Conservation (phyloP, 2,329 filamentous ascomycete species). For the Phialocephala subalpina region DNA sequence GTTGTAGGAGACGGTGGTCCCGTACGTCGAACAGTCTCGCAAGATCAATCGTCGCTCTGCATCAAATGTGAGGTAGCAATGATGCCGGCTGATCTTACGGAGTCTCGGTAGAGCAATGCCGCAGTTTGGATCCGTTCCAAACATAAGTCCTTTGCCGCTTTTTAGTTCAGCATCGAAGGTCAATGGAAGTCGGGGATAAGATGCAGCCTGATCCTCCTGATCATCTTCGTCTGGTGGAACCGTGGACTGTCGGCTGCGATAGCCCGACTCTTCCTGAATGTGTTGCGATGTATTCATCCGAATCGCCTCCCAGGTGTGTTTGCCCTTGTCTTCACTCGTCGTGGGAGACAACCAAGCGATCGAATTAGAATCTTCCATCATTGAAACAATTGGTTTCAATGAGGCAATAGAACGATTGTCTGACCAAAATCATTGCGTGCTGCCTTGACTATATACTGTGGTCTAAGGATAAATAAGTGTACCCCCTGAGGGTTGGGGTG, state of each 20-base stretch:
- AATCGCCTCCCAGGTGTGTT: not conserved
- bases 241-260: conserved; percentile 9
- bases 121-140: not conserved
- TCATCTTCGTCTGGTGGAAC: not conserved
- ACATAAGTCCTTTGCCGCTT: not conserved
- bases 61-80: conserved; percentile 25
- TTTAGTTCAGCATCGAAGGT: not conserved
- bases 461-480: too few species aligned
- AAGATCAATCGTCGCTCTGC: conserved; percentile 27
- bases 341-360: conserved; percentile 4
- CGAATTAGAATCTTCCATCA: conserved; percentile 7
- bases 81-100: not conserved
- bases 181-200: not conserved
- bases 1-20: conserved; percentile 28
- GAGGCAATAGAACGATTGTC: not conserved
- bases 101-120: not conserved
- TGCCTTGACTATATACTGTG: not conserved
- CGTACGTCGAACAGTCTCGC: conserved; percentile 16
- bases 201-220: not conserved
- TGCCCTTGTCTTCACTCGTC: not conserved
- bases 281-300: not conserved
- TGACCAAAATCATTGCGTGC: not conserved
- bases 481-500: too few species aligned
- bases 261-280: not conserved
- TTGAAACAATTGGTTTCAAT: not conserved